These are phyloP conservation scores for Juglanconis juglandina DNA, from an alignment of 2,329 filamentous ascomycete genomes.

Conservation along the genomic window DNA sequence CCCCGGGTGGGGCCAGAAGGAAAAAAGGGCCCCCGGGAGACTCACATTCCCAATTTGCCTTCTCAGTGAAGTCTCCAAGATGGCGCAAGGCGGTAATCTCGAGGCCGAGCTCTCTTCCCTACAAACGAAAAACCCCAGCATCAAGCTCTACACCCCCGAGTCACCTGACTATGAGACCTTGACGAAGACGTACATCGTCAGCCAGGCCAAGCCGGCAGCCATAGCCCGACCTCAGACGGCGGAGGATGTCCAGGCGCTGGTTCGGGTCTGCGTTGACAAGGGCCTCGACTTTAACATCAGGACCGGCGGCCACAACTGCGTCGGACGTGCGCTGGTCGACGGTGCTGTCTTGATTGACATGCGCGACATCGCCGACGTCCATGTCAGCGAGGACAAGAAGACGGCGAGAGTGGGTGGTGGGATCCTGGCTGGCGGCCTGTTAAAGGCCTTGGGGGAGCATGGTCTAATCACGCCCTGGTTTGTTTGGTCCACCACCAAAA, in stretches of 20 bases:
- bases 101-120: not conserved
- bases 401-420: conserved; percentile 21
- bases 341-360: conserved; percentile 1
- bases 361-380: conserved; percentile 1
- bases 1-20: too few species aligned
- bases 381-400: conserved; percentile 5
- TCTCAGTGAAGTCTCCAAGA: not conserved
- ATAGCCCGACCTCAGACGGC: conserved; percentile 4
- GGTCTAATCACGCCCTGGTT: conserved; percentile 18
- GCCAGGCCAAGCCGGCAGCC: not conserved
- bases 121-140: not conserved
- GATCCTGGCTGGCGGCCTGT: conserved; percentile 11
- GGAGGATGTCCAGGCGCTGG: conserved; percentile 3
- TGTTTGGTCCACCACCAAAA: not conserved
- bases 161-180: not conserved
- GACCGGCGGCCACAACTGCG: conserved; percentile 2
- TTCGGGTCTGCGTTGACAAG: not conserved
- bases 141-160: not conserved
- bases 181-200: not conserved
- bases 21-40: too few species aligned
- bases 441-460: conserved; percentile 14
- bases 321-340: not conserved
- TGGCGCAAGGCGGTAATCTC: not conserved
- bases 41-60: too few species aligned
- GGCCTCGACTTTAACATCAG: not conserved